Percentiles rank a stretch among this genome's conserved stretches.
Conservation (phyloP, 2,329 filamentous ascomycete species). For the Diaporthe citriasiana region DNA sequence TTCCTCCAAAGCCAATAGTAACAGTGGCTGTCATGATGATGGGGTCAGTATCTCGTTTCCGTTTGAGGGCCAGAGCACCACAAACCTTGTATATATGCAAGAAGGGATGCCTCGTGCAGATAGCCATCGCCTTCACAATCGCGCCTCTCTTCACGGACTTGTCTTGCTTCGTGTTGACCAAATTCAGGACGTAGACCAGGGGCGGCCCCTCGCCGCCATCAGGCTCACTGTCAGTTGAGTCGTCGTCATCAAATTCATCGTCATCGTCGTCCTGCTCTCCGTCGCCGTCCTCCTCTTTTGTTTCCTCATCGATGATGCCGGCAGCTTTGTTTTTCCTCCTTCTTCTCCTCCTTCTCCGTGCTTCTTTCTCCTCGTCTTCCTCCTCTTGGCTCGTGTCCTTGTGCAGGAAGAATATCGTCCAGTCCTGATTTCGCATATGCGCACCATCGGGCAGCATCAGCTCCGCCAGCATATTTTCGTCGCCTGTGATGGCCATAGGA, state of each 20-base stretch:
- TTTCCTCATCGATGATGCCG: slow-evolving; percentile 62
- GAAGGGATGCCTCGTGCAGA: slow-evolving; percentile 97
- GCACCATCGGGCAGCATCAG: slow-evolving; percentile 98
- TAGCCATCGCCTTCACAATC: slow-evolving; percentile 97
- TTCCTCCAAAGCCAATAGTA: slow-evolving; percentile 92
- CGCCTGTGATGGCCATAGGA: slow-evolving; percentile 92
- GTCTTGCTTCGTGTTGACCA: slow-evolving; percentile 98
- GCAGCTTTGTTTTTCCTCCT: slow-evolving; percentile 66
- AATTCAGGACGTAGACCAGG: slow-evolving; percentile 94
- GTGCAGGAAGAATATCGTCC: slow-evolving; percentile 99
- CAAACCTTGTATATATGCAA: slow-evolving; percentile 95
- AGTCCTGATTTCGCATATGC: slow-evolving; percentile 94
- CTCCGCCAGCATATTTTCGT: slow-evolving; percentile 98
- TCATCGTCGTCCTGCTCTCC: slow-evolving; percentile 61
- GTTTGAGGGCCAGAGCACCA: not conserved
- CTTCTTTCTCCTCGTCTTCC: slow-evolving; percentile 78
- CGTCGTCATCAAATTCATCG: slow-evolving; percentile 65
- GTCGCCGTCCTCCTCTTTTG: slow-evolving; percentile 65
- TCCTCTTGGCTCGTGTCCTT: slow-evolving; percentile 91
- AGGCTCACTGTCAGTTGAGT: slow-evolving; percentile 72
- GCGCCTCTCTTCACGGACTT: slow-evolving; percentile 93
- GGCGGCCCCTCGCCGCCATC: slow-evolving; percentile 87
- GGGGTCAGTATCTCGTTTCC: slow-evolving; percentile 42
- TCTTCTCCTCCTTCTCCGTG: slow-evolving; percentile 65
- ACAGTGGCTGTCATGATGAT: slow-evolving; percentile 73